These are phyloP conservation scores for Apiotrichum sp. DNA, from an alignment of 1,284 basidiomycete genomes.

Conservation along the genomic window DNA sequence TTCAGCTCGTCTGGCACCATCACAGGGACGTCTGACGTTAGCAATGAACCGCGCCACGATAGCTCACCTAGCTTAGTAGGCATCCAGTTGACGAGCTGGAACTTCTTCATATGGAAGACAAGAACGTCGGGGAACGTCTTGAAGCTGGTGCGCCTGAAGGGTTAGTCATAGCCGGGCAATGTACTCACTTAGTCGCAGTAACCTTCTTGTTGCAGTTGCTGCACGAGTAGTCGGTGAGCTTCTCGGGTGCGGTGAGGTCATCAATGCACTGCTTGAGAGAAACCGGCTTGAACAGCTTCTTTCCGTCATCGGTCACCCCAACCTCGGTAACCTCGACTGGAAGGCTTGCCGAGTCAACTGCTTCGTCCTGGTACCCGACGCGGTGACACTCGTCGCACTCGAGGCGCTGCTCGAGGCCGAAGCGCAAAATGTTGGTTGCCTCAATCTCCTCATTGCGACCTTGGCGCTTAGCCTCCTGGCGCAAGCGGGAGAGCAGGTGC, in stretches of 20 bases:
- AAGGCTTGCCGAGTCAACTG: conserved; percentile 69
- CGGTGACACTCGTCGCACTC: conserved; percentile 74
- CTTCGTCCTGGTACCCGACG: conserved; percentile 84
- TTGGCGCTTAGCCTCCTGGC: conserved; percentile 59
- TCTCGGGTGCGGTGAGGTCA: conserved; percentile 60
- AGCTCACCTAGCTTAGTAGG: conserved; percentile 79
- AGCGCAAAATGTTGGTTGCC: conserved; percentile 71
- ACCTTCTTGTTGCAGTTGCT: conserved; percentile 60
- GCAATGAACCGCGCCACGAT: conserved; percentile 3
- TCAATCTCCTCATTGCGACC: conserved; percentile 47
- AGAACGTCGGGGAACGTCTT: conserved; percentile 83
- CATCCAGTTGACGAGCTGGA: conserved; percentile 95
- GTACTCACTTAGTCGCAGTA: conserved; percentile 57
- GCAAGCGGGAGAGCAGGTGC: conserved; percentile 66
- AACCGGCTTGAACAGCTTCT: conserved; percentile 63
- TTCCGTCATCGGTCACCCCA: conserved; percentile 57
- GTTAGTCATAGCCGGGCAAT: not conserved
- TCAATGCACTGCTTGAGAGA: conserved; percentile 64
- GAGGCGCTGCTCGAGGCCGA: conserved; percentile 76
- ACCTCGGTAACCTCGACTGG: conserved; percentile 63
- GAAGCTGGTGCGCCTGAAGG: conserved; percentile 62
- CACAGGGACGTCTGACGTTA: conserved; percentile 69
- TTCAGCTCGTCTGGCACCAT: conserved; percentile 59
- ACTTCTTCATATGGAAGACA: conserved; percentile 87
- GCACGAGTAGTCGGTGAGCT: conserved; percentile 62